Conservation (phyloP, 192 early-diverging fungal species). For the Umbelopsis ramanniana region DNA sequence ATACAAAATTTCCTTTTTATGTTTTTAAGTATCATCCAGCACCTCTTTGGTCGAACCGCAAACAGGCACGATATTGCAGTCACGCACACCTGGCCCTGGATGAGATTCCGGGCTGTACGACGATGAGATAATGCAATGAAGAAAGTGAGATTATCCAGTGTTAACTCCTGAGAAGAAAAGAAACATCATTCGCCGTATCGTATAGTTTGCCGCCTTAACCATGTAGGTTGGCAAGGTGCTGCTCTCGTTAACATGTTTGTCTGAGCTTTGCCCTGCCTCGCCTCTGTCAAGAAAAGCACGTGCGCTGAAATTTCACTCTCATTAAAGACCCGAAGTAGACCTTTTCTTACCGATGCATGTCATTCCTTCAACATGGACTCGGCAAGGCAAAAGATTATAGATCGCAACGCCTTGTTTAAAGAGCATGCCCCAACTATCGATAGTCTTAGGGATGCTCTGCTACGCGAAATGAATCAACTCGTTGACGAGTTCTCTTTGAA, state of each 20-base stretch:
- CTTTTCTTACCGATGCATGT: background rate
- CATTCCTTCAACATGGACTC: constrained; percentile 9
- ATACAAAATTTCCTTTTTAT: background rate
- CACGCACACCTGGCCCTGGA: no score
- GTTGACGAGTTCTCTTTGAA: constrained; percentile 5
- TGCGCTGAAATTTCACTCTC: background rate
- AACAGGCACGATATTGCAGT: no score
- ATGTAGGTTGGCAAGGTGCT: no score
- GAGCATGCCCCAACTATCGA: background rate
- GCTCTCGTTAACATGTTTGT: no score
- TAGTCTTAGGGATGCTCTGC: constrained; percentile 6
- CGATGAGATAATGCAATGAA: no score
- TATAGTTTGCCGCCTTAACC: no score
- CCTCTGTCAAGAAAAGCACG: background rate
- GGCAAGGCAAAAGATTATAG: constrained; percentile 18
- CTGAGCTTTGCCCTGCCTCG: no score
- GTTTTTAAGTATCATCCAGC: background rate
- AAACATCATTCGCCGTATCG: no score
- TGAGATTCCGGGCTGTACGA: no score
- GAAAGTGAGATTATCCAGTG: no score
- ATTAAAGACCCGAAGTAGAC: background rate
- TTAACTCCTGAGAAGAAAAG: no score
- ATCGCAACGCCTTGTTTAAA: constrained; percentile 19
- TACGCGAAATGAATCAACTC: background rate
- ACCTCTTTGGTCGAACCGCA: no score